Conservation (phyloP, 225 moss, liverwort and hornwort genomes). For the Ulota crispa region DNA sequence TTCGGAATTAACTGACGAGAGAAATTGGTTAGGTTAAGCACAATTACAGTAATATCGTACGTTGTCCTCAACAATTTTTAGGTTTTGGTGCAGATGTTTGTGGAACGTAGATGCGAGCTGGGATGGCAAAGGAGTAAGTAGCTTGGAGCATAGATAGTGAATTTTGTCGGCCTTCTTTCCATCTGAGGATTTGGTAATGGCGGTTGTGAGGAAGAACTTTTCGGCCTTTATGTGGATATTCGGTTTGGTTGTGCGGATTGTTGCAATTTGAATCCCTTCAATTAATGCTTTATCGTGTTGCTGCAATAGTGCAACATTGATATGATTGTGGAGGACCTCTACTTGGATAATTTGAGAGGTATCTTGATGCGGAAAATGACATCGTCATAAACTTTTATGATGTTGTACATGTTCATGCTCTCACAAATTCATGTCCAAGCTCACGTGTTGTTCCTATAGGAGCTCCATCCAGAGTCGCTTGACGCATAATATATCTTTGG, state of each 20-base stretch:
- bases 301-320: background rate
- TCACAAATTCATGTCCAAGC: constrained; percentile 1
- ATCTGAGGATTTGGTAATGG: background rate
- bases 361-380: background rate
- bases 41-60: background rate
- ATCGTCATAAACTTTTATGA: background rate
- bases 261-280: background rate
- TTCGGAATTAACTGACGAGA: background rate
- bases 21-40: constrained; percentile 16
- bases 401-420: background rate
- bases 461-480: constrained; percentile 2
- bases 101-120: rapidly evolving
- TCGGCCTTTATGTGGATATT: background rate
- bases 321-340: background rate
- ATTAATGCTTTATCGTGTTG: background rate
- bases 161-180: background rate
- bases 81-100: background rate
- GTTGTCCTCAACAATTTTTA: background rate
- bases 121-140: background rate
- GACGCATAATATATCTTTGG: background rate
- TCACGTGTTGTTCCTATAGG: background rate
- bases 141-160: background rate
- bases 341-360: background rate
- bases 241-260: background rate
- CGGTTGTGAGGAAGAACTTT: background rate